These are phyloP conservation scores for Rosa hybrid DNA, from an alignment of 331 rosid species.

Conservation along the genomic window DNA sequence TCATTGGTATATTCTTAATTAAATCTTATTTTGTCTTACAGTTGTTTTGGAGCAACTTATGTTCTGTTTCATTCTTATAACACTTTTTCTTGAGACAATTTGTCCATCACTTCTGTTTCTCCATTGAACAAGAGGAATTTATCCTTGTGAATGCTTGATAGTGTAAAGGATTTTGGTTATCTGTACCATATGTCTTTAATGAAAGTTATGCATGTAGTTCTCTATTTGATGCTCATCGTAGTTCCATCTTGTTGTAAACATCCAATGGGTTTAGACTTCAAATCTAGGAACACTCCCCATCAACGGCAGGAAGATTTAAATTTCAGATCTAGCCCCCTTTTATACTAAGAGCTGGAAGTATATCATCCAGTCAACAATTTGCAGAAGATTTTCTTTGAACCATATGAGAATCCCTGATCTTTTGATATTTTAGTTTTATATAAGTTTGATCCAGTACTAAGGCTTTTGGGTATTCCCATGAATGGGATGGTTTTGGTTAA, in stretches of 20 bases:
- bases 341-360: background rate
- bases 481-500: background rate
- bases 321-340: background rate
- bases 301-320: background rate
- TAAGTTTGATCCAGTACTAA: background rate
- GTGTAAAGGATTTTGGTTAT: background rate
- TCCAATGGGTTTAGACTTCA: background rate
- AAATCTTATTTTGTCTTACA: background rate
- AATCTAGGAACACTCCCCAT: background rate
- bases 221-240: background rate
- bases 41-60: background rate
- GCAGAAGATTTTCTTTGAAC: background rate
- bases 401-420: background rate
- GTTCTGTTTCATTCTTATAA: background rate
- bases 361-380: background rate
- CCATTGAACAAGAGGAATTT: background rate
- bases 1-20: background rate
- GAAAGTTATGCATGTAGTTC: background rate
- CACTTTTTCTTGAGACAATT: background rate
- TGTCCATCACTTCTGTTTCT: background rate
- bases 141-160: background rate
- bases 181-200: background rate
- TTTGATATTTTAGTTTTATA: too few relatives aligned
- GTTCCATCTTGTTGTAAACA: background rate
- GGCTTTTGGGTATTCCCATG: background rate